Conservation (phyloP, 768 basidiomycete genomes). For the Boletus subparvulus region DNA sequence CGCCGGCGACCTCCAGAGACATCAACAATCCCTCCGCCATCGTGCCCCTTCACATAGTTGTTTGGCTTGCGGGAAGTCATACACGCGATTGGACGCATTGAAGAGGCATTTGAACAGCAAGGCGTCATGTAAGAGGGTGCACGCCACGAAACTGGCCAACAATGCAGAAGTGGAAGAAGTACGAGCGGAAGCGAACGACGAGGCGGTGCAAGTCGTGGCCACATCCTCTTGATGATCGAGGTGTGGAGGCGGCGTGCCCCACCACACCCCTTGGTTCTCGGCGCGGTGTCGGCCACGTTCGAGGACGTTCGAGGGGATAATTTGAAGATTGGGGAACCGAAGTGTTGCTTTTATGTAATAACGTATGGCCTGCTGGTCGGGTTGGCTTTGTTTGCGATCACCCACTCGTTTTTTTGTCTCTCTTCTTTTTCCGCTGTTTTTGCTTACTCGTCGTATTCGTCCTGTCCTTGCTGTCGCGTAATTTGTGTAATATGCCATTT, state of each 20-base stretch:
- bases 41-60: slow-evolving; percentile 22
- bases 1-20: slow-evolving; percentile 27
- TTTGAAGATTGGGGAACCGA: background rate
- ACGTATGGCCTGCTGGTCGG: slow-evolving; percentile 8
- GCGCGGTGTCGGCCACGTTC: background rate
- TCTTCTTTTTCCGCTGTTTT: background rate
- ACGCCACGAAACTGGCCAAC: slow-evolving; percentile 14
- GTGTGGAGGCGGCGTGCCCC: slow-evolving; percentile 21
- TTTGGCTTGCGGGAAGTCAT: slow-evolving; percentile 26
- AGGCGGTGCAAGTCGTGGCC: slow-evolving; percentile 16
- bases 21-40: slow-evolving; percentile 32
- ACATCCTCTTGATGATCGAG: slow-evolving; percentile 5
- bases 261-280: slow-evolving; percentile 1
- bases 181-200: slow-evolving; percentile 16
- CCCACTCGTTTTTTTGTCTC: background rate
- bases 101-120: slow-evolving; percentile 35
- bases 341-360: background rate
- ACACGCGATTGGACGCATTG: slow-evolving; percentile 32
- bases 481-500: background rate
- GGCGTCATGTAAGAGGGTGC: slow-evolving; percentile 26
- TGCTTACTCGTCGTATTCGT: background rate
- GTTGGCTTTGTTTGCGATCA: background rate
- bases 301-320: background rate
- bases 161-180: slow-evolving; percentile 5
- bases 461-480: slow-evolving; percentile 1